Evolutionary conservation across 352 stramenopile species (phyloP).

Genomic region (Nothophytophthora sp.): DNA sequence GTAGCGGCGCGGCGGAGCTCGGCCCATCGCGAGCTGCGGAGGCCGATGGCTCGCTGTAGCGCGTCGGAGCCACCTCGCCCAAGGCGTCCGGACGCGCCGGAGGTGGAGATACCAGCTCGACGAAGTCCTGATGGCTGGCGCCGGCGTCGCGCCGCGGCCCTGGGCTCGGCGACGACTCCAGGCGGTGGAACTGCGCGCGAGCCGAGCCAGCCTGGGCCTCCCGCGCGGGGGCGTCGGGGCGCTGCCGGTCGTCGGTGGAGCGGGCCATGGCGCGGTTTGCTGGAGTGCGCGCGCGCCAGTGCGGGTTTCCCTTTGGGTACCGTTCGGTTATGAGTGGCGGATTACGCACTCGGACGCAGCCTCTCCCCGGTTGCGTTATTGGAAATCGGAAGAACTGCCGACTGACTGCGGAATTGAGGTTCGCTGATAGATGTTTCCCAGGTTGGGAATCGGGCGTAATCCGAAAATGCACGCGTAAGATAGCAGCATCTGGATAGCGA

Average conservation of each 20-base stretch:
- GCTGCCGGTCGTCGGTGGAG: constrained; percentile 9
- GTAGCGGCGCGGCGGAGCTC: constrained; percentile 2
- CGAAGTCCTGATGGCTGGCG: constrained; percentile 2
- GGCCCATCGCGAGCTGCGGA: neutral
- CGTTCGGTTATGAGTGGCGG: constrained; percentile 6
- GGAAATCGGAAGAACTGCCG: too few relatives aligned
- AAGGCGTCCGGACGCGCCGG: neutral
- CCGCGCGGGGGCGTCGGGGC: constrained; percentile 5
- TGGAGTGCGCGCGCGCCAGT: neutral
- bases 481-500: too few relatives aligned
- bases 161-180: constrained; percentile 23
- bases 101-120: neutral
- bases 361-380: too few relatives aligned
- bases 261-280: constrained; percentile 18
- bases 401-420: constrained; percentile 9
- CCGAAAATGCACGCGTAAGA: constrained; percentile 3
- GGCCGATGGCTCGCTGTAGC: neutral
- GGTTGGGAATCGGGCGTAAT: too few relatives aligned
- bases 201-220: constrained; percentile 13
- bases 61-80: neutral
- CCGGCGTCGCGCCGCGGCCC: constrained; percentile 1
- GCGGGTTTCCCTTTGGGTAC: neutral
- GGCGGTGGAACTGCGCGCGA: constrained; percentile 27
- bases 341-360: too few relatives aligned
- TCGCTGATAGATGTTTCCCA: too few relatives aligned